phyloP scores from a whole-genome alignment of 768 basidiomycete species.

The Hydnum rufescens region DNA sequence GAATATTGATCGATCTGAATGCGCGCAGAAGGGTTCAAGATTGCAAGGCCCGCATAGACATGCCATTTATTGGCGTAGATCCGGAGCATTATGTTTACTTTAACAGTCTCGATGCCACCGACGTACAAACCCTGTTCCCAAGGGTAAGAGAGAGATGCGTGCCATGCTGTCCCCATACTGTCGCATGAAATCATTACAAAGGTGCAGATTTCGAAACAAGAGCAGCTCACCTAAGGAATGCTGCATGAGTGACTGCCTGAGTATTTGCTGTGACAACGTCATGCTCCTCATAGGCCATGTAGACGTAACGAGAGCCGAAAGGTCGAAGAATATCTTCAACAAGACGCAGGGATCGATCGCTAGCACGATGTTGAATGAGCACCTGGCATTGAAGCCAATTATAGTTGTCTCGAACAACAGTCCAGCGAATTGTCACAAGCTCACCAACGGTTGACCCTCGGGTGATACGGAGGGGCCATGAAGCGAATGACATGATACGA shows the following conservation, averaged over 20 bases:
- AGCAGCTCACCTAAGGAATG: slow-evolving; percentile 62
- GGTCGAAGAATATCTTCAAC: slow-evolving; percentile 71
- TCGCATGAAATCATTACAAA: background rate
- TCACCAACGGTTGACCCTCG: slow-evolving; percentile 73
- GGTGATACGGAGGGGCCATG: slow-evolving; percentile 86
- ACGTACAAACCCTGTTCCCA: slow-evolving; percentile 95
- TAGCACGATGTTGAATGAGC: slow-evolving; percentile 69
- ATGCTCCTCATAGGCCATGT: slow-evolving; percentile 91
- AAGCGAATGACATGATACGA: slow-evolving; percentile 84
- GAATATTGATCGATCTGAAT: slow-evolving; percentile 85
- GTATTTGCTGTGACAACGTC: slow-evolving; percentile 95
- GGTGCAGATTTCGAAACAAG: background rate
- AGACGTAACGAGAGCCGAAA: slow-evolving; percentile 70
- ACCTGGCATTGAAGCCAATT: slow-evolving; percentile 36
- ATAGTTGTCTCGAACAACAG: background rate
- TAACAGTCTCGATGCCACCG: slow-evolving; percentile 92
- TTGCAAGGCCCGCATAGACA: slow-evolving; percentile 96
- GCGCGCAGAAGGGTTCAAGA: slow-evolving; percentile 81
- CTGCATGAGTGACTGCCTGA: slow-evolving; percentile 94
- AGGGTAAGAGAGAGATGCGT: slow-evolving; percentile 52
- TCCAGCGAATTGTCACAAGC: slow-evolving; percentile 12
- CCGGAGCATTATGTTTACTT: slow-evolving; percentile 89
- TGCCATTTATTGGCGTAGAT: slow-evolving; percentile 98
- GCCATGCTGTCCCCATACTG: slow-evolving; percentile 99
- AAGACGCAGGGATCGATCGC: slow-evolving; percentile 45